Base-by-base conservation (phyloP, 2,329 filamentous ascomycete species). In the Amylocarpus encephaloides region DNA sequence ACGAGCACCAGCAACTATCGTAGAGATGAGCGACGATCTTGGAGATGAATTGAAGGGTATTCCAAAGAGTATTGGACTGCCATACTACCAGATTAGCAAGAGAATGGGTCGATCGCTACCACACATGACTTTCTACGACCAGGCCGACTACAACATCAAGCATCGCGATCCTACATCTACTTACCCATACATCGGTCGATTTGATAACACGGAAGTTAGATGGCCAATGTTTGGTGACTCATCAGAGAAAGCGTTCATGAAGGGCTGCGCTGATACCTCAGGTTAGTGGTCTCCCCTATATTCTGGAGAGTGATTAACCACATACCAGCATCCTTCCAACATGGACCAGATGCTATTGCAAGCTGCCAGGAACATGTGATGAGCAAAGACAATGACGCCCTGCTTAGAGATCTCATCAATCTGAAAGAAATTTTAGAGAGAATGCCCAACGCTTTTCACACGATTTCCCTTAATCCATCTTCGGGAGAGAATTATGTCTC, bases 181-280 rank as follows among this genome's bases (percentile, higher is more conserved):
- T 0, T 69, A 72, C 38, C 76, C 76, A 2, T 79, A 78, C 48
- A 65, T 77, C 0, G 74, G 70, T 0, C 66, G 75, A 0, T 75
- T 76, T 44, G 74, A 78, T 43, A 78, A 79, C 45, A 78, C 70
- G 13, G 75, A 78, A 39, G 65, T 78, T 13, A 66, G 75, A 35
- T 78, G 76, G 76, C 71, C 75, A 1, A 72, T 77, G 64, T 78
- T 78, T 46, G 73, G 75, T 11, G 74, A 78, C 54, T 66, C 68
- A 16, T 71, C 74, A 0, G 75, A 78, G 58, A 70, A 75, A 9
- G 71, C 75, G 3, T 78, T 78, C 47, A 65, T 77, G 3, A 76
- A 75, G 45, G 73, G 73, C 11, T 46, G 43, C 22, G 43, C 43
- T n/a, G 43, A 46, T 18, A 46, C 43, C 13, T 46, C 43, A 15